Evolutionary conservation across 1,284 basidiomycete genomes (phyloP).

Genomic region (Papiliotrema terrestris): DNA sequence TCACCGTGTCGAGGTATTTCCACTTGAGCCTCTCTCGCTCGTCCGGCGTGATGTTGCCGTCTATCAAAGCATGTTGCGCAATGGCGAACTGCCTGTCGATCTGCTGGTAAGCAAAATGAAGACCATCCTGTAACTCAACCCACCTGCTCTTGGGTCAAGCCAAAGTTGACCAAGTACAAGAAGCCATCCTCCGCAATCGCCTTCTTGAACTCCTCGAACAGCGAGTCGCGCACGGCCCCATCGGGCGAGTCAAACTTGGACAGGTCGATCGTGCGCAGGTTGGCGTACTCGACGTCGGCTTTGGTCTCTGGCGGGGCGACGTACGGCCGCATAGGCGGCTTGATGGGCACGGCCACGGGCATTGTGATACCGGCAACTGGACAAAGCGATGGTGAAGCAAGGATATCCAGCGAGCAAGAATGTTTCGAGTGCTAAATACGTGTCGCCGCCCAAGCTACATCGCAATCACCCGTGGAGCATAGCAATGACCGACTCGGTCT

Average conservation of each 20-base stretch:
- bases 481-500: too few species aligned
- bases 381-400: neutral
- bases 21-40: constrained; percentile 16
- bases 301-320: constrained; percentile 19
- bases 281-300: constrained; percentile 19
- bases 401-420: too few species aligned
- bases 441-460: too few species aligned
- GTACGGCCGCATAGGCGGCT: neutral
- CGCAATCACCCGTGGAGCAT: too few species aligned
- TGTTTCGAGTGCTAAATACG: too few species aligned
- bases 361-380: neutral
- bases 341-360: neutral
- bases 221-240: neutral
- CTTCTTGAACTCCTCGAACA: constrained; percentile 12
- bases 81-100: constrained; percentile 21
- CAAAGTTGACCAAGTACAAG: constrained; percentile 23
- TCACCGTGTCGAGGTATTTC: constrained; percentile 18
- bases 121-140: neutral
- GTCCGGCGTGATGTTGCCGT: constrained; percentile 12
- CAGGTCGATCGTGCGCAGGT: constrained; percentile 22
- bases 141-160: constrained; percentile 25
- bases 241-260: constrained; percentile 13
- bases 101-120: neutral
- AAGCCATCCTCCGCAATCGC: constrained; percentile 24
- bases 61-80: constrained; percentile 18